A percentile compares a stretch with the other conserved stretches of the same genome.
Conservation (phyloP, 495 filamentous ascomycete genomes). For the Pseudomonodictys pantanalensis region DNA sequence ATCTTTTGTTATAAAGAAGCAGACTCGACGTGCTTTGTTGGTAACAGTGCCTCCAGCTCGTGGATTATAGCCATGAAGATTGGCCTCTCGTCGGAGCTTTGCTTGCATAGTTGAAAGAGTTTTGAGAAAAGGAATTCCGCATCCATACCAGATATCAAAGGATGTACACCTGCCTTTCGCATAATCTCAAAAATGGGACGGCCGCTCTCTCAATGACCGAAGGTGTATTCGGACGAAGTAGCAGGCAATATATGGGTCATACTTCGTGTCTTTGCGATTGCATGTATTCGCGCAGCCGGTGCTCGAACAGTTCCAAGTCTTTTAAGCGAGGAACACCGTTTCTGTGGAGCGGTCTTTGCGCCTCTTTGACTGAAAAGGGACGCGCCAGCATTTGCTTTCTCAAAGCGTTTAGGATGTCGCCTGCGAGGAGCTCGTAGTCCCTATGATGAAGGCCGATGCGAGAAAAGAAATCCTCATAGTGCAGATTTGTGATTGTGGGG, state of each 20-base stretch:
- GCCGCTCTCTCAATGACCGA: neutral
- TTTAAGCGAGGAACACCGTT: neutral
- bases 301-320: constrained; percentile 7
- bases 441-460: neutral
- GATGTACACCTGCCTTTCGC: neutral
- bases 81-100: neutral
- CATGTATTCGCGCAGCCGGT: neutral
- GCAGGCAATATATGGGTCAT: neutral
- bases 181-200: neutral
- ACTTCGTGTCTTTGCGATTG: neutral
- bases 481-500: neutral
- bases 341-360: neutral
- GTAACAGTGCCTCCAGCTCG: neutral
- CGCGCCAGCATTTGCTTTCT: constrained; percentile 1
- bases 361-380: constrained; percentile 1
- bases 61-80: neutral
- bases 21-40: neutral
- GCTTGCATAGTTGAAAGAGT: neutral
- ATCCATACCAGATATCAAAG: constrained; percentile 6
- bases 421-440: neutral
- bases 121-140: constrained; percentile 2
- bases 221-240: neutral
- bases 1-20: neutral
- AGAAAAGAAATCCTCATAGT: neutral
- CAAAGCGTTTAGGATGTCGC: constrained; percentile 13